phyloP scores from a whole-genome alignment of 208 protist species.

The Phytomonas sp. region DNA sequence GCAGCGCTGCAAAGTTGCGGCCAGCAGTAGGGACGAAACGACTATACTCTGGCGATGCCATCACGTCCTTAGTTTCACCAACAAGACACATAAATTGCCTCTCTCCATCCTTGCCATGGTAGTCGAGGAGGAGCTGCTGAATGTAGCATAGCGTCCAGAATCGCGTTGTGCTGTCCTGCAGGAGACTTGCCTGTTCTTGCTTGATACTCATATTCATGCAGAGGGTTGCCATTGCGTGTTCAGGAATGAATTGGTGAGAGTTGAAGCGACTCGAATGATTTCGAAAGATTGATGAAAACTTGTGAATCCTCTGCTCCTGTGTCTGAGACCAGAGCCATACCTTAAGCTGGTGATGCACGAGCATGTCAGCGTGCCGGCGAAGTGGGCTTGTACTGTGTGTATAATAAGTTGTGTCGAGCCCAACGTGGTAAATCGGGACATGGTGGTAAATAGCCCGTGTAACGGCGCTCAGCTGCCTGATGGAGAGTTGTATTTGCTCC shows the following conservation, averaged over 20 bases:
- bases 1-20: not conserved
- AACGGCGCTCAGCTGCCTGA: conserved; percentile 58
- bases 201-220: conserved; percentile 76
- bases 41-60: conserved; percentile 50
- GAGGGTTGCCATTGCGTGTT: conserved; percentile 75
- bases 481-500: conserved; percentile 57
- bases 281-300: too few species aligned
- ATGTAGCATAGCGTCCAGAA: conserved; percentile 56
- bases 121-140: not conserved
- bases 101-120: conserved; percentile 7
- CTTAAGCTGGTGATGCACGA: conserved; percentile 89
- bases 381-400: conserved; percentile 84
- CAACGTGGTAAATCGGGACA: conserved; percentile 61
- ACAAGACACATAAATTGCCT: conserved; percentile 55
- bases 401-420: conserved; percentile 74
- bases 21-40: conserved; percentile 13
- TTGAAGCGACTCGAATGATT: conserved; percentile 5
- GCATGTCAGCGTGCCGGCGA: conserved; percentile 83
- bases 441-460: conserved; percentile 81
- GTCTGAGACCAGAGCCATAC: conserved; percentile 48
- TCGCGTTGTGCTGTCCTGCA: conserved; percentile 74
- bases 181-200: conserved; percentile 71
- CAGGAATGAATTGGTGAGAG: conserved; percentile 37
- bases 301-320: not conserved
- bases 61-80: conserved; percentile 56